phyloP scores from a whole-genome alignment of 2,329 filamentous ascomycete species.

The Sarocladiaceae sp. region DNA sequence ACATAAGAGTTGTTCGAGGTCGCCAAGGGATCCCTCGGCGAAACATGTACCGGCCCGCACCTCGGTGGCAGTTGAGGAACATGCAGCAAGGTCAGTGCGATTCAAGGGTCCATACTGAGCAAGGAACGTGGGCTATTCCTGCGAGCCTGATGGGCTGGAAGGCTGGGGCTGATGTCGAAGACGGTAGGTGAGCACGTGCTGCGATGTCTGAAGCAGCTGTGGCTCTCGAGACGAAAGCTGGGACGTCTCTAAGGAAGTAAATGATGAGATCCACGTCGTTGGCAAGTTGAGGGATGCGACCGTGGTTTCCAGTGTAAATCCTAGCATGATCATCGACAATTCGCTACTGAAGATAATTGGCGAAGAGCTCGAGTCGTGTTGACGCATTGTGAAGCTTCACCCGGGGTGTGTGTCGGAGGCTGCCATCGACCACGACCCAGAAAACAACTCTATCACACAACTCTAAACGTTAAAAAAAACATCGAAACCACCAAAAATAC shows the following conservation, averaged over 20 bases:
- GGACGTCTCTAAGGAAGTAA: neutral
- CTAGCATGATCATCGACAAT: no score
- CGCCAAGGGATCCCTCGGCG: neutral
- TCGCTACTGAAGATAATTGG: neutral
- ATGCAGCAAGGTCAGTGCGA: neutral
- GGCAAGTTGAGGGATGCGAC: neutral
- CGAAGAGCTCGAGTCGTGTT: neutral
- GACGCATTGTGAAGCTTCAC: neutral
- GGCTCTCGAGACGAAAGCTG: neutral
- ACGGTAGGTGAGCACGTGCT: neutral
- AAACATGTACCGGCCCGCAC: conserved; percentile 1
- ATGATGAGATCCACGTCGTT: neutral
- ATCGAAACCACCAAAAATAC: neutral
- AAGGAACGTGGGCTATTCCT: neutral
- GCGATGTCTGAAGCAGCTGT: neutral
- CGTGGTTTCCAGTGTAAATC: neutral
- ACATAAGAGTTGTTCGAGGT: no score
- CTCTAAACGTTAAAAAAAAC: conserved; percentile 2
- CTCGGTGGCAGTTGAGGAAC: neutral
- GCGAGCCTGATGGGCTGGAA: neutral
- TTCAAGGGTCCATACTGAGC: neutral
- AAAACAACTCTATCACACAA: conserved; percentile 5
- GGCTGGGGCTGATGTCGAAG: neutral
- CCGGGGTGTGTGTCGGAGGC: neutral
- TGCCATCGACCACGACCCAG: no score